A percentile compares a stretch with the other conserved stretches of the same genome.
Evolutionary conservation across 768 basidiomycete genomes (phyloP).

Genomic region (Neoboletus magnificus): DNA sequence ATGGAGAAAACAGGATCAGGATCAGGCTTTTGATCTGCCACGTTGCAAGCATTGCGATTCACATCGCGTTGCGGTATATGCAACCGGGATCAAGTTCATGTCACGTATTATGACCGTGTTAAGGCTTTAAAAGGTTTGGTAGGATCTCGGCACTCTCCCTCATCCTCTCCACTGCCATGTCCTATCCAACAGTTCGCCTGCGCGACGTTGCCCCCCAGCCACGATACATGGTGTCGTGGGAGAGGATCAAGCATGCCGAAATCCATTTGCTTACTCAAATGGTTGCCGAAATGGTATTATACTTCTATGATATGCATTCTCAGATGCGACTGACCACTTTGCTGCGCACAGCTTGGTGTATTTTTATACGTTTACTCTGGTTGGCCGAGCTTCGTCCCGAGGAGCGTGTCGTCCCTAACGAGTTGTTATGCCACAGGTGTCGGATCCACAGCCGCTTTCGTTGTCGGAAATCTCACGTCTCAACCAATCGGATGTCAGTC

Average conservation of each 20-base stretch:
- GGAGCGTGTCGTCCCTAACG: background rate
- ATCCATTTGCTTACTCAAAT: slow-evolving; percentile 56
- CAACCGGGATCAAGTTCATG: background rate
- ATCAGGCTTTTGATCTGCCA: slow-evolving; percentile 1
- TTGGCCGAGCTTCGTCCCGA: slow-evolving; percentile 15
- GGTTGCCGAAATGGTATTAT: slow-evolving; percentile 55
- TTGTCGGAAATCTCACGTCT: slow-evolving; percentile 45
- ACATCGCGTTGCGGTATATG: background rate
- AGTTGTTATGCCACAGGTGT: slow-evolving; percentile 36
- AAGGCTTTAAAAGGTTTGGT: slow-evolving; percentile 8
- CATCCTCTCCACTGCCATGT: slow-evolving; percentile 14
- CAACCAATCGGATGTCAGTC: slow-evolving; percentile 49
- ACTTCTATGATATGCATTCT: background rate
- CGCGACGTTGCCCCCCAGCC: slow-evolving; percentile 42
- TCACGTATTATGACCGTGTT: background rate
- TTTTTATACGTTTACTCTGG: slow-evolving; percentile 61
- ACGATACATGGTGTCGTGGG: slow-evolving; percentile 46
- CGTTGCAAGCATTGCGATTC: slow-evolving; percentile 1
- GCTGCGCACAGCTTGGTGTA: slow-evolving; percentile 46
- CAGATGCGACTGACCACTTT: slow-evolving; percentile 1
- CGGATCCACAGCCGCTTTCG: slow-evolving; percentile 50
- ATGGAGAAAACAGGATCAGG: background rate
- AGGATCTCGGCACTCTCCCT: background rate
- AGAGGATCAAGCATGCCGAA: slow-evolving; percentile 42
- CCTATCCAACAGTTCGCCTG: slow-evolving; percentile 34